phyloP scores from a whole-genome alignment of 257 asterid genomes.

The Nemophila menziesii region DNA sequence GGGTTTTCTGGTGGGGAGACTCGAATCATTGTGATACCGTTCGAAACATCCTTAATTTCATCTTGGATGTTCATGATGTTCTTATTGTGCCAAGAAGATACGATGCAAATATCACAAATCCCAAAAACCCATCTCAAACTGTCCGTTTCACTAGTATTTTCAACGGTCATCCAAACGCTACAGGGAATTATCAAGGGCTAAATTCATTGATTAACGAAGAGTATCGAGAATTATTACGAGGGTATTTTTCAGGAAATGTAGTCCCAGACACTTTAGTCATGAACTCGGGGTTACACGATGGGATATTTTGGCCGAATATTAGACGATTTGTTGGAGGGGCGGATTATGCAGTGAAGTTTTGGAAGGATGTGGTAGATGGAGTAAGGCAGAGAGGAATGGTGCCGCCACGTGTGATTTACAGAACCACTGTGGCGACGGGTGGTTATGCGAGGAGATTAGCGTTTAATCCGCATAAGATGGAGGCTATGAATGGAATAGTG shows the following conservation, averaged over 20 bases:
- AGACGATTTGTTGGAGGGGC: slow-evolving; percentile 45
- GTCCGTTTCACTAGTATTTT: slow-evolving; percentile 72
- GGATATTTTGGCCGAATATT: slow-evolving; percentile 52
- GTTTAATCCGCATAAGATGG: slow-evolving; percentile 88
- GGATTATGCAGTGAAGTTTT: slow-evolving; percentile 54
- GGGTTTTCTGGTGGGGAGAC: slow-evolving; percentile 99
- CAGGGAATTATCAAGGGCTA: slow-evolving; percentile 60
- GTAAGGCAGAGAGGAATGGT: slow-evolving; percentile 33
- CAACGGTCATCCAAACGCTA: slow-evolving; percentile 63
- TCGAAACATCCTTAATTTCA: slow-evolving; percentile 57
- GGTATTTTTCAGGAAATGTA: slow-evolving; percentile 35
- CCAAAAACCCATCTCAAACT: slow-evolving; percentile 42
- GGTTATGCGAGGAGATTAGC: slow-evolving; percentile 63
- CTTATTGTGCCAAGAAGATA: slow-evolving; percentile 44
- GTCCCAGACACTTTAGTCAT: slow-evolving; percentile 72
- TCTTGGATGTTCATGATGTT: slow-evolving; percentile 38
- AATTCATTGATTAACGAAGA: slow-evolving; percentile 36
- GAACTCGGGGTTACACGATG: slow-evolving; percentile 92
- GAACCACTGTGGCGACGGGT: slow-evolving; percentile 82
- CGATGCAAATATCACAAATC: slow-evolving; percentile 70
- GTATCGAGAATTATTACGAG: slow-evolving; percentile 34
- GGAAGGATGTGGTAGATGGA: slow-evolving; percentile 47
- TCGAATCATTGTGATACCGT: slow-evolving; percentile 87
- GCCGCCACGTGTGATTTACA: slow-evolving; percentile 45
- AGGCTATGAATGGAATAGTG: slow-evolving; percentile 74